Base-by-base conservation (phyloP, 2,329 filamentous ascomycete genomes). In the Colletotrichum spaethianum region DNA sequence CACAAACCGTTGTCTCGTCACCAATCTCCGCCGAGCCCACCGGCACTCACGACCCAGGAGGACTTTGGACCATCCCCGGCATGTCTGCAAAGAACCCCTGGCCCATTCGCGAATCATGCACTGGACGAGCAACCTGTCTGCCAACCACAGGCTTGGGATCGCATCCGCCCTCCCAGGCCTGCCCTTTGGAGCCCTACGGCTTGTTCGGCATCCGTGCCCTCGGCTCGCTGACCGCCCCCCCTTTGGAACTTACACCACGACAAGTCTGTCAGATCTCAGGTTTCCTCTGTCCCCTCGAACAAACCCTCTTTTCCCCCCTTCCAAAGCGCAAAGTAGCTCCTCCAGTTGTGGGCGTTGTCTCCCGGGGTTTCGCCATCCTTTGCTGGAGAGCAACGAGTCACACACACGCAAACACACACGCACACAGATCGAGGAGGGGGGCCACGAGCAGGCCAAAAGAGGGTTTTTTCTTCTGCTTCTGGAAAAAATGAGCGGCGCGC, bases 401-500 rank as follows among this genome's bases (percentile, higher is more conserved):
- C n/a, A 26, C n/a, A 38, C 9, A 38, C 20, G 16, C 52, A 55
- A 3, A 55, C 9, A 40, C 36, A 4, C 23, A n/a, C 40, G 23
- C 11, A n/a, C 18, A 26, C 16, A 48, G 4, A 48, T 4, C 14
- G 11, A 40, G 12, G 14, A 23, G 20, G 12, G 52, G 26, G 33
- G 18, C 14, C 26, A 14, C 33, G 23, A 18, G 38, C 18, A 28
- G 23, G 36, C 9, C 3, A 23, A 4, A 9, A 12, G 40, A 28
- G 12, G 38, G 0, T 50, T 11, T 12, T 28, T 26, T 38, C n/a
- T 44, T n/a, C 6, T 42, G 33, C 38, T 46, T n/a, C n/a, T n/a
- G n/a, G 63, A 55, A 28, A 61, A 69, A 73, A 65, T 59, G 63
- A 66, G 38, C 38, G 50, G 33, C 11, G 55, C 65, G 66, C 23